Conservation (phyloP, 2,329 filamentous ascomycete genomes). For the Rugonectria rugulosa region DNA sequence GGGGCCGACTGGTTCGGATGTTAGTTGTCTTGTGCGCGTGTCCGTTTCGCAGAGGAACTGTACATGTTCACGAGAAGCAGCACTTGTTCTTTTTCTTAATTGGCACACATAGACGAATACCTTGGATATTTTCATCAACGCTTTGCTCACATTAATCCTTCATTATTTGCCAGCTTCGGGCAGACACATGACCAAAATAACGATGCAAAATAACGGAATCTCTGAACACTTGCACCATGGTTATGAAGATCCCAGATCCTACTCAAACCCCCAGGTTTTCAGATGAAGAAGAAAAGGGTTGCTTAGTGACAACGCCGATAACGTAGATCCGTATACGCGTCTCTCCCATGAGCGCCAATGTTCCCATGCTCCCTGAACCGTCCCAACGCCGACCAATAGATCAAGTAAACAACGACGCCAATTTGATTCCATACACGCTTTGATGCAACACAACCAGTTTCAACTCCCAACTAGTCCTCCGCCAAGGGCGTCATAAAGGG, state of each 20-base stretch:
- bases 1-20: no score
- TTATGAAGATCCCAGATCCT: not conserved
- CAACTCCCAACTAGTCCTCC: conserved; percentile 44
- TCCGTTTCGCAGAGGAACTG: no score
- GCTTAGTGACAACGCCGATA: conserved; percentile 23
- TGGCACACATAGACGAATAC: not conserved
- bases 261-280: not conserved
- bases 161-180: not conserved
- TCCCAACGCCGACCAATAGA: conserved; percentile 12
- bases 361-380: conserved; percentile 2
- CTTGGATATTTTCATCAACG: not conserved
- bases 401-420: not conserved
- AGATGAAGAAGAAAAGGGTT: conserved; percentile 1
- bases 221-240: not conserved
- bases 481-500: conserved; percentile 60
- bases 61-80: not conserved
- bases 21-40: no score
- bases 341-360: conserved; percentile 27
- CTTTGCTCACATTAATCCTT: not conserved
- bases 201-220: not conserved
- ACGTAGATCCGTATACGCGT: conserved; percentile 21
- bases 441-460: not conserved
- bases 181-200: not conserved
- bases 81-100: not conserved
- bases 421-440: not conserved